Evolutionary conservation across 805 yeast genomes (phyloP).

Genomic region (Yamadazyma paraphyllophila): DNA sequence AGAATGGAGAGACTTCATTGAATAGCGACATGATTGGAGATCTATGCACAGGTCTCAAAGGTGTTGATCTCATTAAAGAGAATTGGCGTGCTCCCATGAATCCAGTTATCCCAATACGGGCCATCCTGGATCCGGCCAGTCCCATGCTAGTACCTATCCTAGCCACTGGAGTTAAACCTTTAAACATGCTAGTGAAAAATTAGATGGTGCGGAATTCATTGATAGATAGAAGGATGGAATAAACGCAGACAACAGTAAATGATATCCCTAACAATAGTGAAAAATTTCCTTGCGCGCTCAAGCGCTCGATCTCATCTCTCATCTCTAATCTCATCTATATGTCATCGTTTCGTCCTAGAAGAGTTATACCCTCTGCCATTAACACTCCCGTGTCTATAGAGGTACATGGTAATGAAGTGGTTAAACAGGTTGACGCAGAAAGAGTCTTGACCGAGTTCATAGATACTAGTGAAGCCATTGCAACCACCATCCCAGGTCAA

Average conservation of each 20-base stretch:
- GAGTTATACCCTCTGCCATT: slow-evolving; percentile 43
- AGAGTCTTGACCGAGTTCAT: slow-evolving; percentile 43
- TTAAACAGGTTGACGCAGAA: slow-evolving; percentile 46
- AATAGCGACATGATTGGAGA: slow-evolving; percentile 5
- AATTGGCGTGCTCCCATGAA: background rate
- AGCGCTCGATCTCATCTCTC: background rate
- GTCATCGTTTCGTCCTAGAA: slow-evolving; percentile 33
- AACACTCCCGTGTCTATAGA: slow-evolving; percentile 47
- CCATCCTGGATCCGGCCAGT: too few relatives aligned
- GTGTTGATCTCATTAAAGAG: slow-evolving; percentile 3
- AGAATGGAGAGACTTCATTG: slow-evolving; percentile 7
- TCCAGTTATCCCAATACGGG: background rate
- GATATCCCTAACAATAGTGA: background rate
- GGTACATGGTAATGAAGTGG: slow-evolving; percentile 24
- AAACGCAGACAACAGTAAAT: background rate
- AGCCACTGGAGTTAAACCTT: background rate
- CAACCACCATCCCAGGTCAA: slow-evolving; percentile 23
- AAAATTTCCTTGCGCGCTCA: background rate
- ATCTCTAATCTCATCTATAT: slow-evolving; percentile 7
- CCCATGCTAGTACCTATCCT: too few relatives aligned
- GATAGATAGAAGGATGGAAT: background rate
- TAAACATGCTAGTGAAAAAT: background rate
- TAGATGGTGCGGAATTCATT: background rate
- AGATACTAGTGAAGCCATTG: slow-evolving; percentile 33
- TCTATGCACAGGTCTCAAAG: background rate